phyloP scores from a whole-genome alignment of 2,329 filamentous ascomycete genomes.

The Graphilbum sp. region DNA sequence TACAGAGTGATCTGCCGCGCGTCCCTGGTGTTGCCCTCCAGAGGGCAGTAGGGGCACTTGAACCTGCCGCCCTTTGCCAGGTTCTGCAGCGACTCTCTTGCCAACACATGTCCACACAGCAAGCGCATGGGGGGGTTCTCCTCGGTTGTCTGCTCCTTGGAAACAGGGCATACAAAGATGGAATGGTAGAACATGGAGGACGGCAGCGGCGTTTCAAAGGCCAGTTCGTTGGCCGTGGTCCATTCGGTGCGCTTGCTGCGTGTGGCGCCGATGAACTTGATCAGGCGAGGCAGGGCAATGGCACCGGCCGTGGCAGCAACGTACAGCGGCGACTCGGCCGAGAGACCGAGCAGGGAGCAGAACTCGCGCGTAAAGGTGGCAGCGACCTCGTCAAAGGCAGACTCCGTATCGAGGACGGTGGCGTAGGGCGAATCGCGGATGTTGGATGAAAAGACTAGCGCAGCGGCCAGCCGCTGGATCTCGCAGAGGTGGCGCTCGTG shows the following conservation, averaged over 20 bases:
- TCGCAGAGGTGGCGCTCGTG: slow-evolving; percentile 59
- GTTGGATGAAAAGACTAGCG: slow-evolving; percentile 65
- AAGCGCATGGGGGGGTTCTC: slow-evolving; percentile 93
- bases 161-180: slow-evolving; percentile 95
- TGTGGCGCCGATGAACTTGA: slow-evolving; percentile 80
- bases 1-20: slow-evolving; percentile 58
- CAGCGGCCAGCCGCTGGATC: slow-evolving; percentile 65
- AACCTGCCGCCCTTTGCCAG: slow-evolving; percentile 66
- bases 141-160: slow-evolving; percentile 90
- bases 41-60: slow-evolving; percentile 94
- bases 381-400: slow-evolving; percentile 63
- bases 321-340: slow-evolving; percentile 83
- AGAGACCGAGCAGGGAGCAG: slow-evolving; percentile 77
- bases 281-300: slow-evolving; percentile 73
- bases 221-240: slow-evolving; percentile 81
- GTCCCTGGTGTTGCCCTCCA: slow-evolving; percentile 62
- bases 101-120: slow-evolving; percentile 87
- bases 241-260: slow-evolving; percentile 83
- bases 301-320: slow-evolving; percentile 83
- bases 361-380: slow-evolving; percentile 87
- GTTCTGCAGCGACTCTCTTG: slow-evolving; percentile 63
- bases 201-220: slow-evolving; percentile 53
- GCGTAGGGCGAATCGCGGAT: slow-evolving; percentile 62
- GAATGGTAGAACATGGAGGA: slow-evolving; percentile 63
- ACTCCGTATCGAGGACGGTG: slow-evolving; percentile 52